phyloP scores from a whole-genome alignment of 257 asterid species.

The Coffea eugenioides region DNA sequence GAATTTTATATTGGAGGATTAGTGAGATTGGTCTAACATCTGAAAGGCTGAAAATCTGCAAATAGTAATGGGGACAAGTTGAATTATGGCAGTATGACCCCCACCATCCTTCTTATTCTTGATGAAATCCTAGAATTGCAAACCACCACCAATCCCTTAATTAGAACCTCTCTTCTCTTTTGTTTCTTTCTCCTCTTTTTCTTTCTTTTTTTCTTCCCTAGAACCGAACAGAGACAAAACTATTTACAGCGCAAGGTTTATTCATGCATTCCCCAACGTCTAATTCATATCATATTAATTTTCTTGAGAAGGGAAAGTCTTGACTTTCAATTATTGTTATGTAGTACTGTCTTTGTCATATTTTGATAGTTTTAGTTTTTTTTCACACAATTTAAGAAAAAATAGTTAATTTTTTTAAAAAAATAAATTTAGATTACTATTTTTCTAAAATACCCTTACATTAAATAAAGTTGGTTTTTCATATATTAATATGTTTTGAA shows the following conservation, averaged over 20 bases:
- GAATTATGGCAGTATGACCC: constrained; percentile 2
- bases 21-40: not conserved
- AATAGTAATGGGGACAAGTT: not conserved
- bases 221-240: constrained; percentile 16
- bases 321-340: not conserved
- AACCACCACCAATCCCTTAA: not conserved
- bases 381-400: too few relatives aligned
- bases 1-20: not conserved
- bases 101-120: not conserved
- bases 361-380: too few relatives aligned
- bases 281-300: not conserved
- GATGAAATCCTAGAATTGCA: constrained; percentile 10
- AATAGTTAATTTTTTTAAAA: too few relatives aligned
- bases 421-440: too few relatives aligned
- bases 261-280: constrained; percentile 11
- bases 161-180: constrained; percentile 5
- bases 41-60: constrained; percentile 2
- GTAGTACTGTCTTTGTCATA: too few relatives aligned
- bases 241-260: not conserved
- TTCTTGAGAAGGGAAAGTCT: constrained; percentile 3
- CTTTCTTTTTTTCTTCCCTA: constrained; percentile 14
- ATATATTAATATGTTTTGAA: too few relatives aligned
- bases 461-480: too few relatives aligned
- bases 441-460: too few relatives aligned
- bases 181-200: not conserved